Base-by-base conservation (phyloP, 2,329 filamentous ascomycete species). In the Xylariaceae sp. region DNA sequence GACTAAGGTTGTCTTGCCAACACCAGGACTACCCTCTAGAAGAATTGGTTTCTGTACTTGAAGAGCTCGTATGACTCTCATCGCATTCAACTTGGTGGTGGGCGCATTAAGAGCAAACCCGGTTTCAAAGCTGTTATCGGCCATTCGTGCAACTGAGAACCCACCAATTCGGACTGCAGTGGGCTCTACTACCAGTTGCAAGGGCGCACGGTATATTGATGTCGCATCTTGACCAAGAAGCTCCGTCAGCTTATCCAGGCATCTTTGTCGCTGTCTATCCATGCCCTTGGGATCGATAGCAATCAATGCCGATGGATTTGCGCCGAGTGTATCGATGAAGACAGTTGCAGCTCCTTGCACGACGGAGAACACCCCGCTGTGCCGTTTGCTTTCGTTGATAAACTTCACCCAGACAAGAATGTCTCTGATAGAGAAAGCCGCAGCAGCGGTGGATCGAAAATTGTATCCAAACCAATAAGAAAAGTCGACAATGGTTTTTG, bases 1-100 rank as follows among this genome's bases (percentile, higher is more conserved):
- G 19, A 99, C 82, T 12, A 99, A 76, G 2, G 92, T 95, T 0
- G 93, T 99, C 71, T 98, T 99, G 45, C 93, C 93, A 19, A 99
- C 93, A 63, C 93, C 93, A n/a, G 93, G 93, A 57, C 88, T 96
- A 27, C 94, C 93, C 70, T 99, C 93, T 3, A 99, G 78, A 6
- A 98, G 75, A 43, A 98, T 92, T 3, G 93, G 92, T 62, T 96
- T 96, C 42, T 82, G 76, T 44, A 95, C 81, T 59, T 95, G 90
- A 49, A 98, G 72, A 12, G 92, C 94, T 51, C 93, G 83, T 44
- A 94, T 79, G 23, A 98, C 85, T 62, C 93, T 80, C 82, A 97
- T 92, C 1, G 86, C 86, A 61, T 98, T 99, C 40, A 85, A 76
- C 48, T 85, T 83, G 1, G 93, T 97, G 0, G 93, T 98, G 1